Base-by-base conservation (phyloP, 2,329 filamentous ascomycete species). In the Verticillium dahliae region DNA sequence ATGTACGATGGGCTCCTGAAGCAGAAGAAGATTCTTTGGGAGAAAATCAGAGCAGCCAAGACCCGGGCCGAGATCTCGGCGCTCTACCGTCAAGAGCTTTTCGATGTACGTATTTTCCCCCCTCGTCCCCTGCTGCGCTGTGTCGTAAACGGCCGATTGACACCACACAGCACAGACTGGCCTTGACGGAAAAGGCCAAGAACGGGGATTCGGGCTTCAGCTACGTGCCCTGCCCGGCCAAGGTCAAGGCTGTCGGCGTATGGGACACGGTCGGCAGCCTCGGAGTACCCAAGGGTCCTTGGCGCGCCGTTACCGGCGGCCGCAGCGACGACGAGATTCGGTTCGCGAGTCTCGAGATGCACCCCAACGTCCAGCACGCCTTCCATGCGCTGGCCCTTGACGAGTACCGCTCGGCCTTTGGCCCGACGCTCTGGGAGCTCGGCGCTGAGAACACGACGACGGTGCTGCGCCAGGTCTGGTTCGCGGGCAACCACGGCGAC, bases 401-500 rank as follows among this genome's bases (percentile, higher is more conserved):
- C 56, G 82, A 85, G 65, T 76, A 76, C 50, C 75, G 82, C 1
- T 65, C 61, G 0, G 66, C 71, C 0, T 75, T 74, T 50, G 61
- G 64, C 0, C 70, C 71, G 0, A 69, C 68, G 0, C 63, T 75
- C 11, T 75, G 72, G 72, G 67, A 61, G 37, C 60, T 33, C 52
- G 15, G 15, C 6, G 64, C 61, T 37, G 45, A 31, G 4, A 65
- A 67, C 57, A 57, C 37, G 0, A 60, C 54, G 3, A 65, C 65
- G 1, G 55, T 64, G 1, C 67, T 69, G 22, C 62, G 64, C 2
- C 67, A 69, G 38, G 67, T 67, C 13, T 82, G 81, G 80, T 88
- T 88, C 67, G 81, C 84, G 0, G 85, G 85, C 14, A 79, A 79
- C 60, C 85, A 88, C 67, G 83, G 81, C 15, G 84, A 86, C 64